Percentiles rank a stretch among this genome's conserved stretches.
These are phyloP conservation scores for Penicillium dipodomyicola DNA, from an alignment of 495 filamentous ascomycete species.

Conservation along the genomic window DNA sequence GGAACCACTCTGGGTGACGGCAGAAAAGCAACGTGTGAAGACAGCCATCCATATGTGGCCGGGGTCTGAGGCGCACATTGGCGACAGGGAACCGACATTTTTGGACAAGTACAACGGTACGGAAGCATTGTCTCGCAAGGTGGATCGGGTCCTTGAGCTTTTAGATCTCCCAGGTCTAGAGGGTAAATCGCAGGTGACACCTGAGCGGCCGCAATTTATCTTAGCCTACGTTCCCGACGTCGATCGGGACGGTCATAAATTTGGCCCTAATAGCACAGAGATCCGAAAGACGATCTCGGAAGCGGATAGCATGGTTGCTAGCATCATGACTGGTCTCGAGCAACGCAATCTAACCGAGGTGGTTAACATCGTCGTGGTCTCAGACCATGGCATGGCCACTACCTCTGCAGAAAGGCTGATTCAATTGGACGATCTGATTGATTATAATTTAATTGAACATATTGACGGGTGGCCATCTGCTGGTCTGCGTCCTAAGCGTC, in stretches of 20 bases:
- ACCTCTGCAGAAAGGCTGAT: constrained; percentile 79
- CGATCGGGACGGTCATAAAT: constrained; percentile 79
- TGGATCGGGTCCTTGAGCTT: constrained; percentile 70
- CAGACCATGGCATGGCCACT: constrained; percentile 97
- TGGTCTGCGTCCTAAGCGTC: constrained; percentile 73
- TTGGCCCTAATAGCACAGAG: constrained; percentile 91
- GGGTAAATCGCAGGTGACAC: constrained; percentile 31
- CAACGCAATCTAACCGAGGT: constrained; percentile 80
- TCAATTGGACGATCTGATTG: constrained; percentile 88
- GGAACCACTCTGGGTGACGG: constrained; percentile 90
- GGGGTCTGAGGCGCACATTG: constrained; percentile 77
- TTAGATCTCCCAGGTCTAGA: constrained; percentile 76
- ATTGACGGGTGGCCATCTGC: constrained; percentile 94
- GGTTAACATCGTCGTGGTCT: constrained; percentile 96
- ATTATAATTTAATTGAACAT: constrained; percentile 69
- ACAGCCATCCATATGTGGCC: constrained; percentile 98
- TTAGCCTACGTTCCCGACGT: constrained; percentile 93
- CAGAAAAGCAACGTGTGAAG: constrained; percentile 71
- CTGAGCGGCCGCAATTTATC: constrained; percentile 76
- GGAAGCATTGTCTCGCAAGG: constrained; percentile 70
- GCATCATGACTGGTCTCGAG: constrained; percentile 72
- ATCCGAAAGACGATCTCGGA: constrained; percentile 68
- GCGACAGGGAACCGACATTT: constrained; percentile 64
- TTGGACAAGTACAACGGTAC: constrained; percentile 81
- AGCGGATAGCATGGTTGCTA: constrained; percentile 76